Evolutionary conservation across 495 filamentous ascomycete species (phyloP).

Genomic region (Aspergillus avenaceus): DNA sequence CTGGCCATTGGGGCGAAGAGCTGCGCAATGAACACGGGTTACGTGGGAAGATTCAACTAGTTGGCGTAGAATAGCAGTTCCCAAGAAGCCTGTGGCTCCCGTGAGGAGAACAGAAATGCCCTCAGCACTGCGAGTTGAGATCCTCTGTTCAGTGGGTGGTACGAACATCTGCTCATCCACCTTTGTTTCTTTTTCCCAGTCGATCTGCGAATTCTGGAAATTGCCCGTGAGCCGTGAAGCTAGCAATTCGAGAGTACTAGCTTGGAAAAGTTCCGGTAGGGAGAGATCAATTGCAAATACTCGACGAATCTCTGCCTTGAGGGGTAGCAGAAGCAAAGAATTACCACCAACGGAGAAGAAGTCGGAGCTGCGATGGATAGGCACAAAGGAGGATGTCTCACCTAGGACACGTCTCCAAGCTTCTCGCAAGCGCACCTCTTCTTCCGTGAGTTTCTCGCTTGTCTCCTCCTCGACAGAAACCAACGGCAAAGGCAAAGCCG

Average conservation of each 20-base stretch:
- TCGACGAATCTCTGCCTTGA: slow-evolving; percentile 9
- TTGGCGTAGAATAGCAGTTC: slow-evolving; percentile 12
- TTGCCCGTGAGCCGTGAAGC: slow-evolving; percentile 1
- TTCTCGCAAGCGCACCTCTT: neutral
- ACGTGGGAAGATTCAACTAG: slow-evolving; percentile 9
- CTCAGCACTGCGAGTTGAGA: neutral
- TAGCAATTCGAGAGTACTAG: slow-evolving; percentile 13
- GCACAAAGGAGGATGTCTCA: neutral
- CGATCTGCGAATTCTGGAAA: neutral
- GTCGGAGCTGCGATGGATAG: slow-evolving; percentile 7
- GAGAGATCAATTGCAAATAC: slow-evolving; percentile 8
- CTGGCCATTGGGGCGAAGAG: neutral
- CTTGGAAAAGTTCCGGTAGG: neutral
- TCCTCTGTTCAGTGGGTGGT: neutral
- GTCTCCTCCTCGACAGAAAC: neutral
- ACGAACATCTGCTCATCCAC: neutral
- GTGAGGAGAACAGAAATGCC: slow-evolving; percentile 9
- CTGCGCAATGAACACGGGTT: slow-evolving; percentile 14
- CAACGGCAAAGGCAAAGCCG: neutral
- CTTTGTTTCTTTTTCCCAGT: slow-evolving; percentile 12
- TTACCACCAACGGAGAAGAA: slow-evolving; percentile 29
- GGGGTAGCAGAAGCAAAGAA: slow-evolving; percentile 23
- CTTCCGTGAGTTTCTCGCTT: neutral
- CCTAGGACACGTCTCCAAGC: neutral
- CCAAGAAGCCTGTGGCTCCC: slow-evolving; percentile 20